Conservation (phyloP, 2,329 filamentous ascomycete genomes). For the Eurotiales sp. region DNA sequence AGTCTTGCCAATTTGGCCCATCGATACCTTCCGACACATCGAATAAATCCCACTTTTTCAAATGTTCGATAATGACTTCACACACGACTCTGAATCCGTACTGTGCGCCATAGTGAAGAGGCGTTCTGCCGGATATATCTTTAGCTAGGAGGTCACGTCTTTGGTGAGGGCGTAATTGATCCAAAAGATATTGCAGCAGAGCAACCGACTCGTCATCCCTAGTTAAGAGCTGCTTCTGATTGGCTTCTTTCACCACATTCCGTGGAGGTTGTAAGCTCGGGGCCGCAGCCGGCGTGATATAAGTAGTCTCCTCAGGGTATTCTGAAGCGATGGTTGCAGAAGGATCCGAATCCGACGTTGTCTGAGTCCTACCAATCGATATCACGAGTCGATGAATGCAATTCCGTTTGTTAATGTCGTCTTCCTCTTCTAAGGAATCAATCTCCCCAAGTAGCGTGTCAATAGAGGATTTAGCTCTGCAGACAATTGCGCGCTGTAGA, state of each 20-base stretch:
- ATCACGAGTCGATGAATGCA: slow-evolving; percentile 91
- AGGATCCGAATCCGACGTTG: slow-evolving; percentile 51
- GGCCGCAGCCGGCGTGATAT: slow-evolving; percentile 73
- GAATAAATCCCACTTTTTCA: slow-evolving; percentile 87
- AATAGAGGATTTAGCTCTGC: slow-evolving; percentile 69
- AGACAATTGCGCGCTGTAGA: slow-evolving; percentile 57
- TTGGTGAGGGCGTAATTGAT: slow-evolving; percentile 65
- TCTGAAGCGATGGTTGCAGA: slow-evolving; percentile 51
- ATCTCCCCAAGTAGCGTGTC: slow-evolving; percentile 66
- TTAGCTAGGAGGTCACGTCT: slow-evolving; percentile 62
- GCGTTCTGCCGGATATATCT: slow-evolving; percentile 77
- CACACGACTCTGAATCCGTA: slow-evolving; percentile 92
- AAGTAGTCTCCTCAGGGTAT: slow-evolving; percentile 58
- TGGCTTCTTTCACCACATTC: slow-evolving; percentile 63
- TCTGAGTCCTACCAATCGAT: slow-evolving; percentile 74
- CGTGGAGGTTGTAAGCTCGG: slow-evolving; percentile 60
- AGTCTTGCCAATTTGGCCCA: slow-evolving; percentile 82
- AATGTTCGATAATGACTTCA: slow-evolving; percentile 77
- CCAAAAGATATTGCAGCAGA: slow-evolving; percentile 61
- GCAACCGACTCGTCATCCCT: slow-evolving; percentile 73
- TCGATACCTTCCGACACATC: slow-evolving; percentile 83
- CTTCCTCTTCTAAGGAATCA: slow-evolving; percentile 72
- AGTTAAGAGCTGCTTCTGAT: slow-evolving; percentile 56
- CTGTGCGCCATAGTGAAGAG: slow-evolving; percentile 90
- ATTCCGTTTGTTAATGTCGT: slow-evolving; percentile 92